Evolutionary conservation across 176 grass and related monocot genomes (phyloP), one percentile per base, ranked within the genome.

Genomic region (Phoenix dactylifera): DNA sequence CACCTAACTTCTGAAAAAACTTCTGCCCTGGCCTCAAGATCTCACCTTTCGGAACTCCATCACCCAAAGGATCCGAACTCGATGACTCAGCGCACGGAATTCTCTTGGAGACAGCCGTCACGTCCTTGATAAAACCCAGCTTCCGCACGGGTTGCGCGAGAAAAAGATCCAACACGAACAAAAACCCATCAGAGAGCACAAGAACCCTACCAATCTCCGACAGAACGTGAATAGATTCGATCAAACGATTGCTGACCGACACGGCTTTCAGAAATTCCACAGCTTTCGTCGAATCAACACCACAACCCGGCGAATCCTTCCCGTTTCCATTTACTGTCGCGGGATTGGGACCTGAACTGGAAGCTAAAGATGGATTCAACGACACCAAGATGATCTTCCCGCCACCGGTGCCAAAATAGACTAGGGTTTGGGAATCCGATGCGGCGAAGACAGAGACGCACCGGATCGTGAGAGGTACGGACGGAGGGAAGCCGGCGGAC

Each of bases 331-430:
- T 44, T 12, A 12, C 35, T 14, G 7, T 44, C 12, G 35, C 35
- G 0, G 35, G 35, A 44, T 44, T 44, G 35, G 35, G 35, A 44
- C 9, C 7, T 14, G 35, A 14, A 44, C 2, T 44, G 10, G 53
- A 6, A 18, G 54, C 23, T 52, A 29, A 57, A 17, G 66, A 19
- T 15, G 52, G 66, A 24, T 22, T 29, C 53, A 20, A 24, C 14
- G 86, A 87, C 80, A 87, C 59, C 17, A 97, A 77, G 56, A 90
- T 82, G 7, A 97, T 68, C 72, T 97, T 97, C 18, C 86, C 92
- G 16, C 92, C 92, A 12, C 92, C 86, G 0, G 92, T 90, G 74
- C 92, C 92, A 59, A 96, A 19, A 79, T 90, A 96, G 52, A 90
- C 70, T 55, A 85, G 74, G 26, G 60, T 69, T 62, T 66, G 48